Evolutionary conservation across 208 protist species (phyloP), one percentile per base, ranked within the genome.

Genomic region (Trypanosoma rangeli): DNA sequence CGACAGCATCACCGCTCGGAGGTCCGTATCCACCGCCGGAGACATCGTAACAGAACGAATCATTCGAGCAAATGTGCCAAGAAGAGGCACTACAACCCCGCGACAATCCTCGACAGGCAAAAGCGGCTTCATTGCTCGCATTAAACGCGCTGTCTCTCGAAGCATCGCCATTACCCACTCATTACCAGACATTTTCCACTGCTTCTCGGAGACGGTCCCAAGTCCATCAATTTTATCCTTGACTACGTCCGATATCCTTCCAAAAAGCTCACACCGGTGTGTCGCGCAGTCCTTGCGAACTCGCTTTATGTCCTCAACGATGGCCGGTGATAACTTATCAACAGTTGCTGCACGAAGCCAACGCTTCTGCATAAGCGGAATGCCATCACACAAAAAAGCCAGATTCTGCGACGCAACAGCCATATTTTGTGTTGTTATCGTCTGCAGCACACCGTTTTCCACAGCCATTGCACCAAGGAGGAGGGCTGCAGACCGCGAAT

Each of bases 81-180:
- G 64, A 33, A 97, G 75, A 42, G 92, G 89, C 29, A 92, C 83
- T 49, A 94, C 68, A 3, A 95, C 85, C 24, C 81, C 82, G 48
- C 83, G 76, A 54, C 84, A 71, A 73, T 95, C 92, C 0, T n/a
- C 37, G 5, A 71, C 57, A 3, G 87, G 80, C 50, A 97, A 68
- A 53, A 94, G 60, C 29, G 89, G 86, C 28, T 81, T 83, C 62
- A 97, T 16, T 4, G 69, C 71, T 0, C 83, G 82, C 68, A 92
- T 78, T 26, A 97, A 64, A 18, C 89, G 80, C 20, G 89, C 92
- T 48, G 85, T 85, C 76, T 97, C 89, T 15, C 85, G 76, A 62
- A 97, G 76, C 87, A 94, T 93, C 52, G 82, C 79, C 89, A 97
- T 94, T 20, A 97, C 80, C 89, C 89, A 97, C 67, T 92, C 84